Evolutionary conservation across 2,329 filamentous ascomycete species (phyloP), one percentile per base, ranked within the genome.

Genomic region (Penicillium sp.): DNA sequence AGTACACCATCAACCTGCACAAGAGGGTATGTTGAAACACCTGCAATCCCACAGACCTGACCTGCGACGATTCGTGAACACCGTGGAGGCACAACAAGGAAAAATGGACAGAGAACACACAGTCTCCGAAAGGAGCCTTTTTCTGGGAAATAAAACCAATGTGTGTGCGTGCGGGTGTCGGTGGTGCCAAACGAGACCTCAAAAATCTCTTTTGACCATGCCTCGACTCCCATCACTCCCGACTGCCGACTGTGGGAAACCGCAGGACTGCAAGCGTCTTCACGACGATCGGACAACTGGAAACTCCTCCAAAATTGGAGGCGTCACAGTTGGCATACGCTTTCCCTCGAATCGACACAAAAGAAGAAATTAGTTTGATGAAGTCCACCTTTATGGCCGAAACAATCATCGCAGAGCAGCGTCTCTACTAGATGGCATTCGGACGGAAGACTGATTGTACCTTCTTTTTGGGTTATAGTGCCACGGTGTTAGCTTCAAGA

Each of bases 1-100:
- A 99, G 85, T 99, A 99, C 88, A 99, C 94, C 80, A 97, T 99
- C 84, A 93, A 99, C 87, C 84, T 99, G 72, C 94, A 99, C 90
- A 97, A 96, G 90, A 89, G 93, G 82, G 90, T 95, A 92, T 78
- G 89, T 89, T 78, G 69, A 72, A 65, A 57, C 33, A 39, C 37
- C 32, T 46, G 47, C 43, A 49, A 51, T 51, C 52, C 52, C 55
- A 37, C 39, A 48, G 21, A 44, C 32, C 47, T 51, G 54, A 55
- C 52, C 53, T 59, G 55, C 59, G 60, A 64, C 55, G 49, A 52
- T 56, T 55, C 49, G 52, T 60, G 51, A 49, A 58, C 60, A 57
- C 55, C 45, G 61, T 60, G 60, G 61, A 61, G 60, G 56, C 53
- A 58, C 48, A 59, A 29, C 4, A 42, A 42, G 39, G 39, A 42